Evolutionary conservation across 2,329 filamentous ascomycete species (phyloP), one percentile per base, ranked within the genome.

Genomic region (Aspergillus novoparasiticus): DNA sequence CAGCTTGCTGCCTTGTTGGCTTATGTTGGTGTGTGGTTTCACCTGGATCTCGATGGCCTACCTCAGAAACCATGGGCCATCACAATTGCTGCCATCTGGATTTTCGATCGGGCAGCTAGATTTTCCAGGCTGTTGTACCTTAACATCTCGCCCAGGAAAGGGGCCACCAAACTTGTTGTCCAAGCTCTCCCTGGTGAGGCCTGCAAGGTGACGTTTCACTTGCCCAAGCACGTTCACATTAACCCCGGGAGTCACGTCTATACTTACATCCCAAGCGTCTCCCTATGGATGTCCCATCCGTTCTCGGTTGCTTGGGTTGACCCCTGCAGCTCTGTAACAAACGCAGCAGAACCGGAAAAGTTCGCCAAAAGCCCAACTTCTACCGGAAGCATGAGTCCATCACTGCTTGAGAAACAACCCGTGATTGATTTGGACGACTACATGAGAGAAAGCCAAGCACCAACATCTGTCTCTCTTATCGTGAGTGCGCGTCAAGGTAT

Each of bases 401-500:
- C 70, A 0, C 62, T 68, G 32, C 68, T 79, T 12, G 76, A 78
- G 68, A 78, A 78, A 57, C 73, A 78, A 70, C 58, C 69, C 43
- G 58, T 66, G 23, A 21, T 66, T 32, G 65, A 67, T 26, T 61
- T 74, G 11, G 72, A 75, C 41, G 60, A 69, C 30, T 71, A 66
- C 62, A 62, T 69, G 60, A 58, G 71, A 43, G 63, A 62, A 59
- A 63, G 43, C 28, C 64, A 71, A 39, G 64, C 72, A 69, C 71
- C 69, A 59, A 81, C 79, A 9, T 71, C 72, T 58, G 80, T 89
- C 68, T 85, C 84, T 41, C 81, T 90, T 59, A 81, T 90, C 69
- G 82, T 87, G 72, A 81, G 83, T 62, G 86, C 85, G 48, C 83
- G 85, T n/a, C 84, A 85, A n/a, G 87, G 87, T 65, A 85, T 90